These are phyloP conservation scores for Talaromyces sp. DNA, from an alignment of 2,329 filamentous ascomycete species.

Conservation along the genomic window DNA sequence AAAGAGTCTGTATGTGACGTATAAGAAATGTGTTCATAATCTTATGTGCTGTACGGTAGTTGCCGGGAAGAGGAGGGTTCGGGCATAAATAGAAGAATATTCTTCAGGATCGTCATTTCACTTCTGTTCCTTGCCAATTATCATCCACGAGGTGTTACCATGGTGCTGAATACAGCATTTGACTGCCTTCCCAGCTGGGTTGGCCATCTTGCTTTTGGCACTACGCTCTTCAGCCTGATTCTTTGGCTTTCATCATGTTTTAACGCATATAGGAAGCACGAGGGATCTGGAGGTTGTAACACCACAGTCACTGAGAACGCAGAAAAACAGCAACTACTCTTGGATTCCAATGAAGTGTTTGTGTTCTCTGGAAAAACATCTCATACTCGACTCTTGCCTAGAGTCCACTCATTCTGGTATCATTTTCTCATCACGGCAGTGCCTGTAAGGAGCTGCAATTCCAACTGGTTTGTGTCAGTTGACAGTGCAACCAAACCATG, in stretches of 20 bases:
- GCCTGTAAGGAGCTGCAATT: neutral
- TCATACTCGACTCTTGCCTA: slow-evolving; percentile 7
- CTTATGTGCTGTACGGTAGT: neutral
- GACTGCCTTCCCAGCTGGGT: neutral
- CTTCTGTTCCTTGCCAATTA: neutral
- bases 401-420: neutral
- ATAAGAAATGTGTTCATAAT: neutral
- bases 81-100: neutral
- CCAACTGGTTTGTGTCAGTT: slow-evolving; percentile 2
- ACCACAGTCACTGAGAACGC: neutral
- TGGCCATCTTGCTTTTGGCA: neutral
- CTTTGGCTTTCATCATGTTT: neutral
- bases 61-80: neutral
- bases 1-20: neutral
- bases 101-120: neutral
- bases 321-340: neutral
- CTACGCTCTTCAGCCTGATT: neutral
- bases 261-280: neutral
- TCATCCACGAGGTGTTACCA: neutral
- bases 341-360: neutral
- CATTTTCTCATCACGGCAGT: slow-evolving; percentile 1
- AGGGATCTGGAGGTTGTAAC: neutral
- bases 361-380: neutral
- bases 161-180: neutral
- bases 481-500: neutral